A percentile compares a stretch with the other conserved stretches of the same genome.
Evolutionary conservation across 1,284 basidiomycete genomes (phyloP).

Genomic region (Sanguinoderma infundibulare): DNA sequence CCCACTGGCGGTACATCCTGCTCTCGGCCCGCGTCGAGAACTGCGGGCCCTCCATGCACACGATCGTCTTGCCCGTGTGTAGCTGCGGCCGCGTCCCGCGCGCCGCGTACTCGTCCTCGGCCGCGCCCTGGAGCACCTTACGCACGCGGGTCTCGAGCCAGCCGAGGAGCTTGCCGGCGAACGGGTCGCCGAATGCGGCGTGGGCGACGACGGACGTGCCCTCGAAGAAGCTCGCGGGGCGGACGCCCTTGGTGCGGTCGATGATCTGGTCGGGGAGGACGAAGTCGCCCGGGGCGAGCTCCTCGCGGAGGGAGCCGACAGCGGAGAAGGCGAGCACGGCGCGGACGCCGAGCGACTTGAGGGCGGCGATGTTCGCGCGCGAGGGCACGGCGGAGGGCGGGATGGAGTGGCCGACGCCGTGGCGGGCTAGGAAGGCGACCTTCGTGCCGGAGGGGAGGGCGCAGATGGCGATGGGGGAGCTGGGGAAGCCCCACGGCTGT

Average conservation of each 20-base stretch:
- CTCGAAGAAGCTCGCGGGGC: constrained; percentile 89
- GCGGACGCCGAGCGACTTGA: constrained; percentile 91
- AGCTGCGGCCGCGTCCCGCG: constrained; percentile 62
- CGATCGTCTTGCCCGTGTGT: constrained; percentile 84
- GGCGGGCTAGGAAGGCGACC: constrained; percentile 92
- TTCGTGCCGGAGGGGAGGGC: constrained; percentile 77
- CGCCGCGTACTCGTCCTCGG: constrained; percentile 34
- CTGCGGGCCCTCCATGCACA: constrained; percentile 98
- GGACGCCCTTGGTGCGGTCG: constrained; percentile 93
- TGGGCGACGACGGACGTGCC: constrained; percentile 86
- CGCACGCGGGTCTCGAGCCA: constrained; percentile 76
- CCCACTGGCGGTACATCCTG: constrained; percentile 92
- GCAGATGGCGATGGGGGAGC: constrained; percentile 90
- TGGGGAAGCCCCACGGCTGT: constrained; percentile 94
- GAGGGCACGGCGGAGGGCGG: constrained; percentile 80
- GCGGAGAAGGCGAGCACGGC: constrained; percentile 94
- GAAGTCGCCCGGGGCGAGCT: constrained; percentile 92
- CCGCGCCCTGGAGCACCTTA: constrained; percentile 61
- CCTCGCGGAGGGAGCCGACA: constrained; percentile 95
- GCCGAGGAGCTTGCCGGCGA: constrained; percentile 64
- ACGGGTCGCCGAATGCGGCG: constrained; percentile 93
- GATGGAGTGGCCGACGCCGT: constrained; percentile 80
- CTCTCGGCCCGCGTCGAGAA: constrained; percentile 96
- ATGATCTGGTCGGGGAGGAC: constrained; percentile 93
- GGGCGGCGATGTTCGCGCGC: constrained; percentile 94